Evolutionary conservation across 345 rosid genomes (phyloP).

Genomic region (Mangifera indica): DNA sequence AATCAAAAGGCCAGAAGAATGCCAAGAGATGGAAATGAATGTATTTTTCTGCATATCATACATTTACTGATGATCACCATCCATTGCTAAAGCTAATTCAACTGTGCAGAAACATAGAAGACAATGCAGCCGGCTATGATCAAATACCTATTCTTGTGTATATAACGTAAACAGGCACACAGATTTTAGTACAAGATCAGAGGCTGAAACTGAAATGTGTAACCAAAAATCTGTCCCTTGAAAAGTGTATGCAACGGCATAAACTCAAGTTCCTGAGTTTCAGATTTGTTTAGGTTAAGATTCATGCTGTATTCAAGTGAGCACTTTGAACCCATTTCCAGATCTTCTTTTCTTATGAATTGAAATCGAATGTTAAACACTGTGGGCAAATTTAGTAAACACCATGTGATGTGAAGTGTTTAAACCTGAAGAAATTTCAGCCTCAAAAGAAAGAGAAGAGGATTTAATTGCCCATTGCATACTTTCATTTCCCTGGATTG

Average conservation of each 20-base stretch:
- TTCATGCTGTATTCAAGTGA: neutral
- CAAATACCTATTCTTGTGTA: conserved; percentile 23
- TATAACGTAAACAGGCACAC: conserved; percentile 17
- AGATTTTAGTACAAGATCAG: neutral
- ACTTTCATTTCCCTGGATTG: too few relatives aligned
- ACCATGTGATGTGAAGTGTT: too few relatives aligned
- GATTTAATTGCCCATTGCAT: too few relatives aligned
- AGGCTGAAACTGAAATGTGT: neutral
- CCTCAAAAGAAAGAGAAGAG: too few relatives aligned
- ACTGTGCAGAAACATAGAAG: conserved; percentile 14
- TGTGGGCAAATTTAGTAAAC: too few relatives aligned
- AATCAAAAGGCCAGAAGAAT: conserved; percentile 75
- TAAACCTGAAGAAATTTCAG: too few relatives aligned
- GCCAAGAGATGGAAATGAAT: conserved; percentile 95
- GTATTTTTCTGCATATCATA: neutral
- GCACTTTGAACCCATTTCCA: neutral
- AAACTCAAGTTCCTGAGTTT: neutral
- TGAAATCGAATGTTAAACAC: too few relatives aligned
- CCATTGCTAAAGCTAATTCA: conserved; percentile 8
- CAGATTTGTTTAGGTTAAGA: neutral
- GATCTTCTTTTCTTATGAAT: neutral
- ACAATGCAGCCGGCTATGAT: neutral
- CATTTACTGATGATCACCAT: neutral
- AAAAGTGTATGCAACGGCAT: neutral
- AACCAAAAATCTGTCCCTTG: neutral